These are phyloP conservation scores for Rhazya stricta DNA, from an alignment of 257 asterid genomes.

Conservation along the genomic window DNA sequence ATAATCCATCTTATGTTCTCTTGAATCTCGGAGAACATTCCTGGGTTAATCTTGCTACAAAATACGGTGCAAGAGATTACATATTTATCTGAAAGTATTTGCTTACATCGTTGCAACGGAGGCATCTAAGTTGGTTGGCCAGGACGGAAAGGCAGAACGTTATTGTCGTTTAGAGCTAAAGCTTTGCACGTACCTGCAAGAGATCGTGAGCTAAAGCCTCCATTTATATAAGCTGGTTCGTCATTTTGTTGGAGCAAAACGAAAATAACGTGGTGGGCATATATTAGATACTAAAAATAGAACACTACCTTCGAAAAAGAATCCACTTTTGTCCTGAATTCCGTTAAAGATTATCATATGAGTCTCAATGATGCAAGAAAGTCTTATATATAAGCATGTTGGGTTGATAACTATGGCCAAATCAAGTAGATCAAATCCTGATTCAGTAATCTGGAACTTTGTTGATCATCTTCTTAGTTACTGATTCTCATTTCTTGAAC, in stretches of 20 bases:
- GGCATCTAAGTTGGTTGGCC: not conserved
- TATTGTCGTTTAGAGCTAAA: not conserved
- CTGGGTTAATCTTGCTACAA: not conserved
- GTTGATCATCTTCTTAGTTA: not conserved
- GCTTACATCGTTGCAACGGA: not conserved
- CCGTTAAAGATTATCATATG: conserved; percentile 15
- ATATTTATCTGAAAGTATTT: not conserved
- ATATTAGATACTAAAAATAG: conserved; percentile 36
- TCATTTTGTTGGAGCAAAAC: conserved; percentile 27
- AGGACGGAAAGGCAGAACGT: not conserved
- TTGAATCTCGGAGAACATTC: not conserved
- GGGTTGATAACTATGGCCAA: not conserved
- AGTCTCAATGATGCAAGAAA: conserved; percentile 22
- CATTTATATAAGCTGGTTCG: conserved; percentile 21
- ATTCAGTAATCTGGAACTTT: not conserved
- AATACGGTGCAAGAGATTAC: not conserved
- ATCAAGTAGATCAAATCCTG: not conserved
- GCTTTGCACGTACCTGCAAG: conserved; percentile 6
- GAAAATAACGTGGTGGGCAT: conserved; percentile 28
- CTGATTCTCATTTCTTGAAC: not conserved
- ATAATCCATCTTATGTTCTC: not conserved
- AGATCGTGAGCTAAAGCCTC: conserved; percentile 25
- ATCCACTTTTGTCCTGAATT: conserved; percentile 27
- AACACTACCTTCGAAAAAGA: conserved; percentile 14
- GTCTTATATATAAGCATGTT: conserved; percentile 7